Evolutionary conservation across 176 grass and related monocot genomes (phyloP).

Genomic region (Musa troglodytarum): DNA sequence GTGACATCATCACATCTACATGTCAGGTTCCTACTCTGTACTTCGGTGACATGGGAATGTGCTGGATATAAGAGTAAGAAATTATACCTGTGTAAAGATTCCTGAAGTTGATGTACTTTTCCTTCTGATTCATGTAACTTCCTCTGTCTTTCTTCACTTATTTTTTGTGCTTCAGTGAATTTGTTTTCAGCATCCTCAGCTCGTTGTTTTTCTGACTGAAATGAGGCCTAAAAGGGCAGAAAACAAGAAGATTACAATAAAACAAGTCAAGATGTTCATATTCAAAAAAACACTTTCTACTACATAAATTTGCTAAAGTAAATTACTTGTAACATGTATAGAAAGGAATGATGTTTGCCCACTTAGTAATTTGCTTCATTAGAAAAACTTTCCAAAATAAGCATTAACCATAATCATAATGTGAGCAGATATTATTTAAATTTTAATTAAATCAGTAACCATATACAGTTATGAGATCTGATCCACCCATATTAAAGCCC

Average conservation of each 20-base stretch:
- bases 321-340: background rate
- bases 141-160: slow-evolving; percentile 61
- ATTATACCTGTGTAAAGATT: slow-evolving; percentile 67
- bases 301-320: background rate
- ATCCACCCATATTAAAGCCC: background rate
- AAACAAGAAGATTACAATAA: background rate
- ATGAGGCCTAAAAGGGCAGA: slow-evolving; percentile 49
- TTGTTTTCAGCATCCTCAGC: slow-evolving; percentile 69
- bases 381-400: background rate
- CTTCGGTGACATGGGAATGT: slow-evolving; percentile 5
- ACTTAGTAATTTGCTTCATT: background rate
- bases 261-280: background rate
- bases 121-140: slow-evolving; percentile 76
- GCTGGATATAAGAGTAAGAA: slow-evolving; percentile 14
- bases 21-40: background rate
- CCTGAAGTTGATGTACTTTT: slow-evolving; percentile 79
- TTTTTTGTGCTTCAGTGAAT: slow-evolving; percentile 45
- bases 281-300: background rate
- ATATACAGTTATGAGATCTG: background rate
- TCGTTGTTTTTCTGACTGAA: slow-evolving; percentile 70
- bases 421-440: background rate
- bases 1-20: background rate
- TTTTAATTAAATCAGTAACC: background rate
- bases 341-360: background rate
- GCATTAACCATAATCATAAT: background rate